phyloP scores from a whole-genome alignment of 2,329 filamentous ascomycete genomes.

The Lasiodiplodia hormozganensis region DNA sequence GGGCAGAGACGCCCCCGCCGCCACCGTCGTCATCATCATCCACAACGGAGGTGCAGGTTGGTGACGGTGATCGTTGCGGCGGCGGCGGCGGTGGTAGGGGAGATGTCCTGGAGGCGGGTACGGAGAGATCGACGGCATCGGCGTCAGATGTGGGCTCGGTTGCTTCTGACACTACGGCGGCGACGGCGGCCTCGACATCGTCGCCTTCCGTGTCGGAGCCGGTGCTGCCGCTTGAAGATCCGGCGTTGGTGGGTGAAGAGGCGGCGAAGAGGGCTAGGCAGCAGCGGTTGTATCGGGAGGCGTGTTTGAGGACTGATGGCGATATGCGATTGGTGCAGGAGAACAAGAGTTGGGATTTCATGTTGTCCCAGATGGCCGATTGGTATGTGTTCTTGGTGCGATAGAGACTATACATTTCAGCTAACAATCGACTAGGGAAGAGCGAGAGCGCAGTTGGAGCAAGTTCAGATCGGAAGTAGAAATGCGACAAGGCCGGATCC shows the following conservation, averaged over 20 bases:
- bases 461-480: slow-evolving; percentile 31
- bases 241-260: slow-evolving; percentile 70
- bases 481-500: slow-evolving; percentile 10
- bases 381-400: slow-evolving; percentile 37
- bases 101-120: not conserved
- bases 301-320: slow-evolving; percentile 45
- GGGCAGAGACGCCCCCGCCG: not conserved
- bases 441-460: slow-evolving; percentile 36
- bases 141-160: slow-evolving; percentile 21
- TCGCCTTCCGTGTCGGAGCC: slow-evolving; percentile 32
- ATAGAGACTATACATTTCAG: not conserved
- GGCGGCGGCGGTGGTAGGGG: not conserved
- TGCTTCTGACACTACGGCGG: slow-evolving; percentile 24
- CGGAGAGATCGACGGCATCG: not conserved
- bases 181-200: not conserved
- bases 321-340: slow-evolving; percentile 39
- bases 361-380: slow-evolving; percentile 51
- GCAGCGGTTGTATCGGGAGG: slow-evolving; percentile 61
- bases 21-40: not conserved
- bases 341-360: slow-evolving; percentile 50
- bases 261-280: slow-evolving; percentile 65
- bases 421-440: slow-evolving; percentile 24
- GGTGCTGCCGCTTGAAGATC: slow-evolving; percentile 67
- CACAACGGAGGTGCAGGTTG: too few species aligned
- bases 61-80: not conserved